These are phyloP conservation scores for Cytospora leucostoma DNA, from an alignment of 2,329 filamentous ascomycete species.

Conservation along the genomic window DNA sequence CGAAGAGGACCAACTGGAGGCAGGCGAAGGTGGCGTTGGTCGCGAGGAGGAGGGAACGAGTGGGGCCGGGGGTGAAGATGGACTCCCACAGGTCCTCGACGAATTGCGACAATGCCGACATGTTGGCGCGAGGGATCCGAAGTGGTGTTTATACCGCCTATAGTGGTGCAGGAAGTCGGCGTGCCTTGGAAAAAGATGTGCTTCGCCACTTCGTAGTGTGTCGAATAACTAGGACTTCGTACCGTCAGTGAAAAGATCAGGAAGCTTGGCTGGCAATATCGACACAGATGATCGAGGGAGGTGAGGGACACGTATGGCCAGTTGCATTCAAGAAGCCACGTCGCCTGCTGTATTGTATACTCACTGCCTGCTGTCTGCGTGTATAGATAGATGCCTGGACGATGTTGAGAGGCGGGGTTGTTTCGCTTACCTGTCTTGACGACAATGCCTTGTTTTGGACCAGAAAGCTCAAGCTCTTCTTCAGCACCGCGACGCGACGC, in stretches of 20 bases:
- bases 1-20: slow-evolving; percentile 76
- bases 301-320: not conserved
- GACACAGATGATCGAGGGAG: not conserved
- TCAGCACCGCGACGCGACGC: not conserved
- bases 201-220: not conserved
- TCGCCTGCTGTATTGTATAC: not conserved
- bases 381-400: not conserved
- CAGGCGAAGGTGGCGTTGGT: slow-evolving; percentile 87
- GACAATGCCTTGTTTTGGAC: not conserved
- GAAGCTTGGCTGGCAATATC: not conserved
- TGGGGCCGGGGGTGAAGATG: slow-evolving; percentile 90
- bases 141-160: not conserved
- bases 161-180: not conserved
- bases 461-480: not conserved
- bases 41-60: slow-evolving; percentile 81
- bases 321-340: not conserved
- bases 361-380: slow-evolving; percentile 9
- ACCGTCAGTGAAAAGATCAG: not conserved
- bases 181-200: too few species aligned
- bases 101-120: slow-evolving; percentile 54
- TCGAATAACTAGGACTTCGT: not conserved
- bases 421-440: slow-evolving; percentile 12
- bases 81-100: slow-evolving; percentile 83
- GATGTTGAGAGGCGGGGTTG: too few species aligned
- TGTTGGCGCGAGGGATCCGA: slow-evolving; percentile 36